Percentiles rank a stretch among this genome's conserved stretches.
These are phyloP conservation scores for Euptelea pleiosperma DNA, from an alignment of 164 flowering plant genomes.

Conservation along the genomic window DNA sequence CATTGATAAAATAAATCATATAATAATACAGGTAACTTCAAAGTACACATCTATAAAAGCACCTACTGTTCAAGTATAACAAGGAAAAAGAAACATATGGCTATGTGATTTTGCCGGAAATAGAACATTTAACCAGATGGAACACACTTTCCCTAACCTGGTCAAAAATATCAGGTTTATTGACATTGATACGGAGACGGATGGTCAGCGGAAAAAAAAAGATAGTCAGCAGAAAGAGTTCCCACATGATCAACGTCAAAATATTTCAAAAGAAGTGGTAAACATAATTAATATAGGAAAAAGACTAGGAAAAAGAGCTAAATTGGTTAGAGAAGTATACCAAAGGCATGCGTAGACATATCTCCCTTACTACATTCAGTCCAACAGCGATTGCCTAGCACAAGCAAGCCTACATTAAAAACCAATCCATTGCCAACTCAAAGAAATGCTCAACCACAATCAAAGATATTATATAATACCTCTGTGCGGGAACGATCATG, in stretches of 20 bases:
- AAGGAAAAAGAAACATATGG: no score
- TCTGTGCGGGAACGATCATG: slow-evolving; percentile 88
- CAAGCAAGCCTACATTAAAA: slow-evolving; percentile 10
- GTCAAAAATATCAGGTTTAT: no score
- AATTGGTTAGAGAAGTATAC: slow-evolving; percentile 32
- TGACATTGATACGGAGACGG: no score
- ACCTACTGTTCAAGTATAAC: no score
- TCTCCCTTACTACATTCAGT: slow-evolving; percentile 79
- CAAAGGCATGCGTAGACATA: slow-evolving; percentile 89
- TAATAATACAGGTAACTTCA: no score
- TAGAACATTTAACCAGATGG: no score
- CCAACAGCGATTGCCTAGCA: slow-evolving; percentile 88
- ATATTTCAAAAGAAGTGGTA: not conserved
- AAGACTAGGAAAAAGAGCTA: not conserved
- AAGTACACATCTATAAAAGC: no score
- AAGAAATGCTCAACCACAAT: not conserved
- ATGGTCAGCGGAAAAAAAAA: not conserved
- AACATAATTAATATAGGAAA: not conserved
- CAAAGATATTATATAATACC: slow-evolving; percentile 37
- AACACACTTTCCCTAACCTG: no score
- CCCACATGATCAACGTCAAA: not conserved
- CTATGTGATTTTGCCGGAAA: no score
- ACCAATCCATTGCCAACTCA: slow-evolving; percentile 4
- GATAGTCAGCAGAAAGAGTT: not conserved
- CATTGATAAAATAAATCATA: no score